Percentiles rank a stretch among this genome's conserved stretches.
phyloP scores from a whole-genome alignment of 768 basidiomycete species.

The Pisolithus orientalis region DNA sequence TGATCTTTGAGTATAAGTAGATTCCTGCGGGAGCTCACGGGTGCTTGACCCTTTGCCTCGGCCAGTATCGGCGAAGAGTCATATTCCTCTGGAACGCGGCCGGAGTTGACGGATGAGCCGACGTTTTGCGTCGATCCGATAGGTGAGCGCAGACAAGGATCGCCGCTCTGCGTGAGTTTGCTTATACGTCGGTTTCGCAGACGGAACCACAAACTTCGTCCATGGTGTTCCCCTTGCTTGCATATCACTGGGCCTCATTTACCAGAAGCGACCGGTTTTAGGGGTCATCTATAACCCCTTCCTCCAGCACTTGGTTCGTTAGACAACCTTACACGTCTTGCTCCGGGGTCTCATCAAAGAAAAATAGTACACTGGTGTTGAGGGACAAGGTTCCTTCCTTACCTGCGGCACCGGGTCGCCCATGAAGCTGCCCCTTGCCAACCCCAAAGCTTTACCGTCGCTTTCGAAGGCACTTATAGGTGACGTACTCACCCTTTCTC shows the following conservation, averaged over 20 bases:
- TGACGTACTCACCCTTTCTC: constrained; percentile 13
- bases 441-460: constrained; percentile 56
- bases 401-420: constrained; percentile 42
- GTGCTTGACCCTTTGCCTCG: neutral
- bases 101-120: constrained; percentile 75
- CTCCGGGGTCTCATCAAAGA: neutral
- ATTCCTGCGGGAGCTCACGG: neutral
- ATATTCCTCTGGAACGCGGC: constrained; percentile 66
- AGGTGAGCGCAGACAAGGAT: constrained; percentile 37
- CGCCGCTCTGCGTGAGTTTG: neutral
- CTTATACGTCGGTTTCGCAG: constrained; percentile 28
- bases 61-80: constrained; percentile 91
- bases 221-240: constrained; percentile 85
- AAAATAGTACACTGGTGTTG: constrained; percentile 66
- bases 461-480: constrained; percentile 71
- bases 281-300: constrained; percentile 95
- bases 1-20: neutral
- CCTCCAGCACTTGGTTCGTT: constrained; percentile 68
- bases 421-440: constrained; percentile 59
- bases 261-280: constrained; percentile 72
- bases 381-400: constrained; percentile 76
- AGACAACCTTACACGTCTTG: neutral
- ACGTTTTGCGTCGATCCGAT: constrained; percentile 98
- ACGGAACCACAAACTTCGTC: constrained; percentile 86
- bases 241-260: constrained; percentile 87